Evolutionary conservation across 2,329 filamentous ascomycete genomes (phyloP), one percentile per base, ranked within the genome.

Genomic region (Curvularia hawaiiensis): DNA sequence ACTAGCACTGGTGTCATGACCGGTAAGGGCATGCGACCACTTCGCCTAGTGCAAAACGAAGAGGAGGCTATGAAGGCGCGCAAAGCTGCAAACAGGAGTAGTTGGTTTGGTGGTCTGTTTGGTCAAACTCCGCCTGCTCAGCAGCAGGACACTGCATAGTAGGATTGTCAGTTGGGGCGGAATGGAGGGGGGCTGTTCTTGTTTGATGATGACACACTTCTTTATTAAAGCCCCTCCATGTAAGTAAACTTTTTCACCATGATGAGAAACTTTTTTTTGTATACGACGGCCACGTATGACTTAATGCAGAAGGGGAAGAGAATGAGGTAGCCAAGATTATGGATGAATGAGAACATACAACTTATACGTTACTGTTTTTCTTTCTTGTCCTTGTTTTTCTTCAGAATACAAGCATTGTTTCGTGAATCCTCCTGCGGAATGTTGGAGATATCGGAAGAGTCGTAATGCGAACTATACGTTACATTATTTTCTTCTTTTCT

Each of bases 31-130:
- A 88, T 96, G 57, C 85, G 93, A 35, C 94, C 94, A 7, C 80
- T 99, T 63, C 85, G 94, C 16, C 83, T 99, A 30, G 92, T 98
- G 46, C 90, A 95, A 77, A 91, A 96, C 56, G 78, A 79, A 20
- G 75, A 76, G 24, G 71, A 75, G 41, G 72, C 71, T 3, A 71
- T 70, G 44, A 68, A 71, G 52, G 77, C 75, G 8, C 69, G 74
- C 53, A 81, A 80, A 58, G 74, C 74, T 35, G 78, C 75, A 12
- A 82, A 82, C 59, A 65, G 80, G 20, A 73, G 67, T 11, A 80
- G 77, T 57, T 82, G 80, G 80, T 79, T 82, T 26, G 67, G 70
- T 8, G 79, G 79, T 3, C 79, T 79, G 66, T 81, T 82, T 64
- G 68, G 72, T 9, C 65, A 67, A 16, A 62, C 55, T 3, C 75